Percentiles rank a stretch among this genome's conserved stretches.
These are phyloP conservation scores for Cynara cardunculus DNA, from an alignment of 129 eudicot species.

Conservation along the genomic window DNA sequence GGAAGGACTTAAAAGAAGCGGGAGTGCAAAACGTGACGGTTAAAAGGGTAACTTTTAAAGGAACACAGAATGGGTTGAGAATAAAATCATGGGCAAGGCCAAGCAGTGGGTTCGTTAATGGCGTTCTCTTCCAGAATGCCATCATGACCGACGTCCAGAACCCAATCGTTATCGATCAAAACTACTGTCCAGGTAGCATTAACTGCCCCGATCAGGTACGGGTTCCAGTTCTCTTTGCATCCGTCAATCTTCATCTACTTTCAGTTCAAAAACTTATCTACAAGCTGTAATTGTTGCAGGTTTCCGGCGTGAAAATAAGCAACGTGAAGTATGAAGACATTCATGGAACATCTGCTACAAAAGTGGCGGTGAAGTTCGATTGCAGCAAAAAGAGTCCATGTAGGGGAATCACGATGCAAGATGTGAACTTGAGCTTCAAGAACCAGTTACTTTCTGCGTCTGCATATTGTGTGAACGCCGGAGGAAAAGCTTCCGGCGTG, in stretches of 20 bases:
- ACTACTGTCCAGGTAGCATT: conserved; percentile 43
- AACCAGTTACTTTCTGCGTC: conserved; percentile 21
- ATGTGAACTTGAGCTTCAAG: conserved; percentile 39
- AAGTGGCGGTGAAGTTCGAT: conserved; percentile 50
- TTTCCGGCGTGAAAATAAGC: conserved; percentile 41
- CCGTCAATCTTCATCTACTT: neutral
- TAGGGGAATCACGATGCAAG: conserved; percentile 39
- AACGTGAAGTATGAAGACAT: conserved; percentile 48
- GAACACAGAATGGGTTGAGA: conserved; percentile 52
- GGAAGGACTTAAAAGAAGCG: conserved; percentile 39
- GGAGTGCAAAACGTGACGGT: conserved; percentile 68
- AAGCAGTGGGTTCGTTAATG: conserved; percentile 46
- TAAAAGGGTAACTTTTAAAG: conserved; percentile 42
- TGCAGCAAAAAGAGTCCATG: conserved; percentile 58
- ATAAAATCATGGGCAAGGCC: conserved; percentile 65
- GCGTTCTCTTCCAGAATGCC: conserved; percentile 44
- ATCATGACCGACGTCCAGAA: conserved; percentile 48
- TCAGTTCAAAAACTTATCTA: neutral
- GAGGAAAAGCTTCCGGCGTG: conserved; percentile 39
- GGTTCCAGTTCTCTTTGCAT: neutral
- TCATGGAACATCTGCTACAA: conserved; percentile 57
- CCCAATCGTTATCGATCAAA: conserved; percentile 59
- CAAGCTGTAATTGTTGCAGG: neutral
- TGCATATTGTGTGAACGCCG: conserved; percentile 50
- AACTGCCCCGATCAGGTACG: conserved; percentile 50